A percentile compares a stretch with the other conserved stretches of the same genome.
phyloP scores from a whole-genome alignment of 176 grass and related monocot genomes.

The Phoenix dactylifera region DNA sequence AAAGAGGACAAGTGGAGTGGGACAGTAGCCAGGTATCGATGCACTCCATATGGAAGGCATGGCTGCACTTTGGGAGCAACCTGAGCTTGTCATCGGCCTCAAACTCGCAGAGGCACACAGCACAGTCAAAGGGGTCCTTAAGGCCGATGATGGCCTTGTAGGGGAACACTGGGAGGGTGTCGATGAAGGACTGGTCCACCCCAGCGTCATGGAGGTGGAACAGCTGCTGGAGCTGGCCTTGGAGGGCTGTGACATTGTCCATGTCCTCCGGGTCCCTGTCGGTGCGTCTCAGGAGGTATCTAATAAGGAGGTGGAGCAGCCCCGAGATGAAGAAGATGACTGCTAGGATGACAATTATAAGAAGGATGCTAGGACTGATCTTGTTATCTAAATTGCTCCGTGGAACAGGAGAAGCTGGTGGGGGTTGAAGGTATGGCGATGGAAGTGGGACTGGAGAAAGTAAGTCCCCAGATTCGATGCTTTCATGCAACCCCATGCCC shows the following conservation, averaged over 20 bases:
- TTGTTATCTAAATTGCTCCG: neutral
- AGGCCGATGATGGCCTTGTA: conserved; percentile 1
- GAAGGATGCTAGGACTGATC: conserved; percentile 8
- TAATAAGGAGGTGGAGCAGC: conserved; percentile 12
- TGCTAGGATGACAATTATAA: conserved; percentile 15
- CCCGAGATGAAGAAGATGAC: conserved; percentile 17
- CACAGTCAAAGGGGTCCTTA: conserved; percentile 5
- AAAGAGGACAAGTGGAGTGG: too few species aligned
- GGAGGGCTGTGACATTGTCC: neutral
- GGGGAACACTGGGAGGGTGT: conserved; percentile 2
- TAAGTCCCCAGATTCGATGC: neutral
- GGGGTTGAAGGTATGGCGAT: neutral
- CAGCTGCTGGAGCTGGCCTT: conserved; percentile 9
- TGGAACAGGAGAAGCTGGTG: neutral
- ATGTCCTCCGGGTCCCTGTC: neutral
- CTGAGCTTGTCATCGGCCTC: neutral
- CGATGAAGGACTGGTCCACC: conserved; percentile 5
- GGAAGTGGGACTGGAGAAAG: neutral
- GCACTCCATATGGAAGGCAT: neutral
- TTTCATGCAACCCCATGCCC: neutral
- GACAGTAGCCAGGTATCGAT: neutral
- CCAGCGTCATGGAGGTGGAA: conserved; percentile 9
- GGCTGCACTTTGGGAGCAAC: conserved; percentile 2
- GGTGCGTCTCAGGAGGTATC: conserved; percentile 1
- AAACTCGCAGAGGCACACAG: conserved; percentile 15